These are phyloP conservation scores for Backusella macrospora DNA, from an alignment of 192 early-diverging fungal species.

Conservation along the genomic window DNA sequence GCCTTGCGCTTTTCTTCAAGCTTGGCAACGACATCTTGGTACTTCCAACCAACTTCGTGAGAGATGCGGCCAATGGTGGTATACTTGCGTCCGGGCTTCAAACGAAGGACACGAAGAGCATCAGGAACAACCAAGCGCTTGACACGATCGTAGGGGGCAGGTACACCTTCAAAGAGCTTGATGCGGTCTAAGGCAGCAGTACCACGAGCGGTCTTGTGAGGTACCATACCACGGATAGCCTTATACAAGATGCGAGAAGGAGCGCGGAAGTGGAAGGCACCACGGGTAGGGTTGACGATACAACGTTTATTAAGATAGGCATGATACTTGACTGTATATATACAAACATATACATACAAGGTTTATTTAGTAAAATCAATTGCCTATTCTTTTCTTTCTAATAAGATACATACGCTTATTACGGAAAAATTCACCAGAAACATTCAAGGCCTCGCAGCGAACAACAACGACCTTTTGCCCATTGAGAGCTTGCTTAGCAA, in stretches of 20 bases:
- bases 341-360: not conserved
- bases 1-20: slow-evolving; percentile 99
- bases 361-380: not conserved
- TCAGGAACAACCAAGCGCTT: slow-evolving; percentile 98
- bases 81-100: slow-evolving; percentile 98
- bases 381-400: not conserved
- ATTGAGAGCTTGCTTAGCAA: slow-evolving; percentile 97
- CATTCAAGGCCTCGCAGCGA: slow-evolving; percentile 98
- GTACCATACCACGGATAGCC: slow-evolving; percentile 97
- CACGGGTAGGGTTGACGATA: slow-evolving; percentile 94
- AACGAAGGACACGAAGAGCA: slow-evolving; percentile 95
- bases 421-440: slow-evolving; percentile 97
- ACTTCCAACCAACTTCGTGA: slow-evolving; percentile 99
- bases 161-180: slow-evolving; percentile 99
- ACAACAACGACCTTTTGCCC: slow-evolving; percentile 98
- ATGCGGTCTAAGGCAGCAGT: slow-evolving; percentile 94
- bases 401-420: slow-evolving; percentile 89
- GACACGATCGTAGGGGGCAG: slow-evolving; percentile 94
- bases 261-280: slow-evolving; percentile 99
- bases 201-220: slow-evolving; percentile 99
- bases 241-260: slow-evolving; percentile 98
- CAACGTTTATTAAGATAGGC: slow-evolving; percentile 97
- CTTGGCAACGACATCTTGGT: slow-evolving; percentile 94
- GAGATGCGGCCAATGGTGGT: slow-evolving; percentile 92
- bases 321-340: slow-evolving; percentile 84